A percentile compares a stretch with the other conserved stretches of the same genome.
These are phyloP conservation scores for Colletotrichum tofieldiae DNA, from an alignment of 2,329 filamentous ascomycete species.

Conservation along the genomic window DNA sequence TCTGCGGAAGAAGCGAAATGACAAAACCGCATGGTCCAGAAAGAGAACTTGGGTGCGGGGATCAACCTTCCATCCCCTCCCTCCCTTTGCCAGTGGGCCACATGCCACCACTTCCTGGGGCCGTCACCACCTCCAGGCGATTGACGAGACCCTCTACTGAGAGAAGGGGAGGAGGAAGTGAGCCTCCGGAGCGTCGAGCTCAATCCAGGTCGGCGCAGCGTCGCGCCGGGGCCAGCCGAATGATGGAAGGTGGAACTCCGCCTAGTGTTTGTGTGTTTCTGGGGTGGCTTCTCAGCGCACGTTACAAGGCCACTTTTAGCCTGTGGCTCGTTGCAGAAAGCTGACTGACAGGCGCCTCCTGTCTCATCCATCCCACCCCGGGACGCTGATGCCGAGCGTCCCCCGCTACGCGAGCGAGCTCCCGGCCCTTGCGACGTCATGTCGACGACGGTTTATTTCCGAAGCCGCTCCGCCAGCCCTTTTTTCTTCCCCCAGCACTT, in stretches of 20 bases:
- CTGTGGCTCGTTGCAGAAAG: constrained; percentile 4
- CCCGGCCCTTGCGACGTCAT: constrained; percentile 25
- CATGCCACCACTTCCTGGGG: not conserved
- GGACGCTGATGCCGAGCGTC: constrained; percentile 29
- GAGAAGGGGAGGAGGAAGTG: not conserved
- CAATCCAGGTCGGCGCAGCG: not conserved
- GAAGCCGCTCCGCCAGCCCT: constrained; percentile 6
- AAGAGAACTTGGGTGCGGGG: not conserved
- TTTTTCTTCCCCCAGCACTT: not conserved
- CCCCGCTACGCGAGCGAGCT: constrained; percentile 12
- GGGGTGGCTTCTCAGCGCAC: not conserved
- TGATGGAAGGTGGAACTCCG: not conserved
- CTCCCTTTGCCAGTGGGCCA: not conserved
- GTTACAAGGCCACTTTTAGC: not conserved
- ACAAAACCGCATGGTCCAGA: not conserved
- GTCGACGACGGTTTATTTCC: constrained; percentile 16
- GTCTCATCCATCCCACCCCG: not conserved
- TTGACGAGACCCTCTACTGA: not conserved
- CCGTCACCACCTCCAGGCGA: not conserved
- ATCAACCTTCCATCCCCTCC: not conserved
- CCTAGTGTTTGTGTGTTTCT: not conserved
- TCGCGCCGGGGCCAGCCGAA: not conserved
- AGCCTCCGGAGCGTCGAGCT: not conserved
- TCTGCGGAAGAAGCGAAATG: constrained; percentile 16
- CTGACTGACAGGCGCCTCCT: not conserved